Evolutionary conservation across 2,329 filamentous ascomycete species (phyloP).

Genomic region (Ophiognomonia clavigignenti-juglandacearum): DNA sequence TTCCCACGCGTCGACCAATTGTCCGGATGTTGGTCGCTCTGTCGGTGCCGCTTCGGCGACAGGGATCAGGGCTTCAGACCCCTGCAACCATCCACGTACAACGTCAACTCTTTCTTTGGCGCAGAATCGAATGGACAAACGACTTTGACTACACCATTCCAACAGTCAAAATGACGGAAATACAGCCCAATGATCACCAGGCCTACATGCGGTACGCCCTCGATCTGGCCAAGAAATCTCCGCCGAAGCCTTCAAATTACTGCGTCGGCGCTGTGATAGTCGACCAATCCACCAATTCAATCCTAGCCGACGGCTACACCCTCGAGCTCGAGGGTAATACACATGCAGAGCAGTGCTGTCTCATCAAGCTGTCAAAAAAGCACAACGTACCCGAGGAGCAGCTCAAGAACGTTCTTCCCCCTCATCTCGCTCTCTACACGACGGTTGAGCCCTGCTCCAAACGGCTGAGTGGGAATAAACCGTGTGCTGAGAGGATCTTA

Average conservation of each 20-base stretch:
- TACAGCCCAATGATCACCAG: constrained; percentile 37
- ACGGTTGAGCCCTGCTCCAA: constrained; percentile 85
- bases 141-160: background rate
- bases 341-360: constrained; percentile 90
- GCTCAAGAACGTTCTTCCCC: constrained; percentile 46
- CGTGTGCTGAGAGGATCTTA: constrained; percentile 78
- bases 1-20: too few relatives aligned
- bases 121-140: too few relatives aligned
- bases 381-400: constrained; percentile 47
- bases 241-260: constrained; percentile 86
- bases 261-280: constrained; percentile 90
- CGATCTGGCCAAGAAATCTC: constrained; percentile 70
- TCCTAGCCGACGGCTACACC: constrained; percentile 82
- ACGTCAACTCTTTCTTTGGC: background rate
- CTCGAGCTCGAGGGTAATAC: constrained; percentile 90
- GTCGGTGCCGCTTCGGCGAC: background rate
- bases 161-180: constrained; percentile 14
- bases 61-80: background rate
- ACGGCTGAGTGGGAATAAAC: constrained; percentile 67
- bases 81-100: background rate
- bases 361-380: constrained; percentile 63
- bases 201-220: constrained; percentile 66
- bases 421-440: constrained; percentile 69
- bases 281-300: constrained; percentile 45
- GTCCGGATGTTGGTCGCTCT: background rate